Percentiles rank a stretch among this genome's conserved stretches.
phyloP scores from a whole-genome alignment of 371 early-diverging fungal species.

The Blakeslea trispora region DNA sequence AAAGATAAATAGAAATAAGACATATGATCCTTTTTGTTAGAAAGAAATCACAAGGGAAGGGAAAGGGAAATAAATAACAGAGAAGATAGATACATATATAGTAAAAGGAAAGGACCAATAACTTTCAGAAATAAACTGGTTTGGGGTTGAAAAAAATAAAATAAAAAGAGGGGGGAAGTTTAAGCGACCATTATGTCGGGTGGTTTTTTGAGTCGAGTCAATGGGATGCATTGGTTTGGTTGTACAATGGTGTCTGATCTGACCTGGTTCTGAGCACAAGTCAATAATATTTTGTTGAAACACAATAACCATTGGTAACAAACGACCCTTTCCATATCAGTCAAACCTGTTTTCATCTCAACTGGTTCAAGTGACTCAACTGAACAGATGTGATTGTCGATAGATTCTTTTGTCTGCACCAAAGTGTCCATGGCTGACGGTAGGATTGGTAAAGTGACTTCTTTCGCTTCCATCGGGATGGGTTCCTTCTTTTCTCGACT shows the following conservation, averaged over 20 bases:
- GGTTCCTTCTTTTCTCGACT: no score
- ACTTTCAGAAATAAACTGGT: no score
- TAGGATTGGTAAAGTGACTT: no score
- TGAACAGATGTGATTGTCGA: no score
- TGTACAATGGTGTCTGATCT: background rate
- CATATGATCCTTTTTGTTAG: background rate
- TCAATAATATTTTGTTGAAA: background rate
- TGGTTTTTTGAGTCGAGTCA: constrained; percentile 21
- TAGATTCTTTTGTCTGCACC: no score
- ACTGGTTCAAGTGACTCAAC: no score
- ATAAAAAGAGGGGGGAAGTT: constrained; percentile 1
- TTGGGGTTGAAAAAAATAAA: background rate
- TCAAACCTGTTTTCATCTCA: no score
- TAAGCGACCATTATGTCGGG: constrained; percentile 13
- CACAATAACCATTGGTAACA: background rate
- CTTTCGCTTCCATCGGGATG: no score
- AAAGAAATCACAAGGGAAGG: constrained; percentile 6
- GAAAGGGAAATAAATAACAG: constrained; percentile 8
- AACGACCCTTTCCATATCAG: no score
- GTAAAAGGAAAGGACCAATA: no score
- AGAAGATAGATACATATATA: constrained; percentile 4
- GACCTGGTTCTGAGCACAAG: background rate
- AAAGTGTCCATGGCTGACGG: no score
- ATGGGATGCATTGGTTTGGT: background rate
- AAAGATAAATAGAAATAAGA: background rate